phyloP scores from a whole-genome alignment of 352 stramenopile species.

The Pythium grandisporangium region DNA sequence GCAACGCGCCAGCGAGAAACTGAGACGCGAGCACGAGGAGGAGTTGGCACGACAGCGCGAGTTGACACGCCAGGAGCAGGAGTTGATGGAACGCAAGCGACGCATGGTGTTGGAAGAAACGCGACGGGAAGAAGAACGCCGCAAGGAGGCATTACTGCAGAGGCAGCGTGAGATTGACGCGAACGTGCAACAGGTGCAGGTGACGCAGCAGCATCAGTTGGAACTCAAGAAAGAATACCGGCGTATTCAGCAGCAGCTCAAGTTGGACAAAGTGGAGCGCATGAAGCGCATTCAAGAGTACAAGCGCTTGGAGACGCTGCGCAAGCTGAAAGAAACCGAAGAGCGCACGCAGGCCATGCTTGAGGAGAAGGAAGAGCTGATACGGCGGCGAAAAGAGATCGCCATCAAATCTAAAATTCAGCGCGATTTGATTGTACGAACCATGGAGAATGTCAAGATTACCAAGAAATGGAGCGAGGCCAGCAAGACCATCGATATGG shows the following conservation, averaged over 20 bases:
- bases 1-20: slow-evolving; percentile 40
- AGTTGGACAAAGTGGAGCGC: slow-evolving; percentile 88
- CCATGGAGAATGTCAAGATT: slow-evolving; percentile 86
- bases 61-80: slow-evolving; percentile 50
- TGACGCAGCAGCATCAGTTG: slow-evolving; percentile 63
- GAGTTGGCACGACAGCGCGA: slow-evolving; percentile 45
- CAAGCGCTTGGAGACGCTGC: slow-evolving; percentile 83
- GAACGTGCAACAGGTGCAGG: slow-evolving; percentile 61
- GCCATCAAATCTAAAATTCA: slow-evolving; percentile 83
- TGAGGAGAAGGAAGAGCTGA: slow-evolving; percentile 69
- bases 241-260: slow-evolving; percentile 70
- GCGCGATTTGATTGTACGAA: slow-evolving; percentile 80
- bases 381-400: slow-evolving; percentile 69
- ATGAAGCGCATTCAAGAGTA: slow-evolving; percentile 89
- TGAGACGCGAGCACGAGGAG: slow-evolving; percentile 49
- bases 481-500: slow-evolving; percentile 69
- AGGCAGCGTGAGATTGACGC: slow-evolving; percentile 58
- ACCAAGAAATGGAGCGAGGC: slow-evolving; percentile 83
- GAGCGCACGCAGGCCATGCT: slow-evolving; percentile 76
- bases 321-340: slow-evolving; percentile 81
- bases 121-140: slow-evolving; percentile 58
- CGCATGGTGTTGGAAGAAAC: slow-evolving; percentile 61
- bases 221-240: slow-evolving; percentile 80
- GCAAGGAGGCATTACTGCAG: slow-evolving; percentile 55
- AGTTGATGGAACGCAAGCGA: slow-evolving; percentile 64